Evolutionary conservation across 208 protist species (phyloP), one percentile per base, ranked within the genome.

Genomic region (Acanthamoeba pearcei): DNA sequence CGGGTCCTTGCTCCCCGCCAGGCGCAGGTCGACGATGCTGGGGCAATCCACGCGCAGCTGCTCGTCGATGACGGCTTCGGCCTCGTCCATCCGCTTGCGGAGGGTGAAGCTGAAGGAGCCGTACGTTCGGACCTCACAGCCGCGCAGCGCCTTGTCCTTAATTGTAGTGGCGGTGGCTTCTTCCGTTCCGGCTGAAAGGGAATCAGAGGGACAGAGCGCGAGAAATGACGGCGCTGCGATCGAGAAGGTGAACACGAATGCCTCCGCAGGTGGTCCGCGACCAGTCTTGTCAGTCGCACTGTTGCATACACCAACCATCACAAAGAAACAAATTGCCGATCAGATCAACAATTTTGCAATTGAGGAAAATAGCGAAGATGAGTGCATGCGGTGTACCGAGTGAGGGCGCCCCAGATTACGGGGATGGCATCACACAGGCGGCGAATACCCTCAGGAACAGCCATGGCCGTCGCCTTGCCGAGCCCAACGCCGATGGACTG

Each of bases 61-160:
- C n/a, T 76, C 68, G 29, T 76, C 68, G 68, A 76, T 76, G 68
- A 76, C 27, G 68, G 27, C 27, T 19, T 76, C 68, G 27, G 10
- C 68, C 68, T 76, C 68, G 32, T 38, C 27, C 68, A 76, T 76
- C 29, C 68, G 68, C 68, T 76, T 76, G 27, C 68, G 68, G 3
- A 76, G n/a, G 32, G 68, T 76, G 68, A 76, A 76, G 32, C 27
- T 76, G 68, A 76, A 76, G 32, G 68, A 76, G 68, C 68, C 68
- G 27, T 76, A 76, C n/a, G 68, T 76, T n/a, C 68, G 68, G 32
- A 76, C 32, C 27, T 76, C 68, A 76, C 68, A 27, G 13, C 32
- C 72, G 29, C 72, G 8, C 35, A 80, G 19, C 35, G 72, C 72
- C 32, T 35, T 51, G 24, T 27, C 72, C 32, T 15, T 29, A 3